Conservation (phyloP, 2,329 filamentous ascomycete genomes). For the Botrytis paeoniae region DNA sequence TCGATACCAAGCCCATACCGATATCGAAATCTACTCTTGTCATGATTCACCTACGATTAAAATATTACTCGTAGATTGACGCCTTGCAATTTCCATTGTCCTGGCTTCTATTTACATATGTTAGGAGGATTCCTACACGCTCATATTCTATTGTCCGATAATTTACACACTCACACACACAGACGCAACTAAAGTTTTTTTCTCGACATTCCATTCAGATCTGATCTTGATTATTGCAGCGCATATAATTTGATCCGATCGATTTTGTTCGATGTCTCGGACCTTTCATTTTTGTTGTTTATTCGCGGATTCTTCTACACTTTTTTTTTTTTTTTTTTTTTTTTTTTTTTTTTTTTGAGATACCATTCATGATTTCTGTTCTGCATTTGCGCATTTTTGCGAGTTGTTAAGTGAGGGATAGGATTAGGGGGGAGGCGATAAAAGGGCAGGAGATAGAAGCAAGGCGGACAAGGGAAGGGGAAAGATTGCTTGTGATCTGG, state of each 20-base stretch:
- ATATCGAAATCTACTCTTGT: neutral
- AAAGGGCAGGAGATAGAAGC: neutral
- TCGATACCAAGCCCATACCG: neutral
- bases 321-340: constrained; percentile 17
- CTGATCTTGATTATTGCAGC: constrained; percentile 9
- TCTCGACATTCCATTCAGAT: neutral
- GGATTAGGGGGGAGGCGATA: neutral
- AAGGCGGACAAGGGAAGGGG: neutral
- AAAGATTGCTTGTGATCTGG: neutral
- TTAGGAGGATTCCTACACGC: neutral
- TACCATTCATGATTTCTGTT: constrained; percentile 19
- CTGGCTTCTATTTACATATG: neutral
- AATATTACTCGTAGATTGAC: neutral
- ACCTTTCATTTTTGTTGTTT: neutral
- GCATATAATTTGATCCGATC: constrained; percentile 11
- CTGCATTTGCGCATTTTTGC: neutral
- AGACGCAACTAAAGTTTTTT: neutral
- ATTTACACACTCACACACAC: neutral
- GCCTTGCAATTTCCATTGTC: neutral
- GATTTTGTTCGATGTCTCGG: neutral
- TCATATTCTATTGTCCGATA: constrained; percentile 9
- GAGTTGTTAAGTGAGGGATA: constrained; percentile 1
- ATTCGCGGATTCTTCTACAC: neutral
- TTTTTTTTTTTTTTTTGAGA: constrained; percentile 15
- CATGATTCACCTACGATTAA: neutral